Evolutionary conservation across 805 yeast genomes (phyloP), one percentile per base, ranked within the genome.

Genomic region (Yamadazyma akitaensis): DNA sequence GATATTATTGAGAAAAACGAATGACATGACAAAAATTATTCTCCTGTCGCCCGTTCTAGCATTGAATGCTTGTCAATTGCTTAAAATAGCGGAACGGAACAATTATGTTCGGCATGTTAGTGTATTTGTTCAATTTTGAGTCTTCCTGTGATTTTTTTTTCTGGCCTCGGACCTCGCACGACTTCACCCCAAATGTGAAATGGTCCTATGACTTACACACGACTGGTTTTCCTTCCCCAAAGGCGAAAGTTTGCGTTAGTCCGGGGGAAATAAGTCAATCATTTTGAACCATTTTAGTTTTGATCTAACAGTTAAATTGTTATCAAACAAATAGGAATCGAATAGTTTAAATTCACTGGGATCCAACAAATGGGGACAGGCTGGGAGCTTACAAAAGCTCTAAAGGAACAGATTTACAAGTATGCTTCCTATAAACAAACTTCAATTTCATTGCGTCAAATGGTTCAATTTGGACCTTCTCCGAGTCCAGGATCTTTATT

Each of bases 381-480:
- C 16, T 80, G 84, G 84, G 70, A 73, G 53, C 60, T 79, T 33
- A 75, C 82, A 8, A 60, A 65, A 24, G 56, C 70, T 30, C 70
- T 86, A 47, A 70, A 79, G 49, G 78, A 80, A 30, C 68, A 76
- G 57, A 81, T 85, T 48, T 72, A 75, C 57, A 77, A 73, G 51
- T 85, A 82, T 70, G 90, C 96, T 3, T 72, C 76, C 43, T 75
- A 83, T 51, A 85, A 89, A 11, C 94, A 91, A 38, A 87, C 96
- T 2, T 90, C 95, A 1, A 88, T 89, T 2, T 83, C 90, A 2
- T 68, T 89, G 50, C 75, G 89, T 48, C 96, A 88, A 63, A 88
- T 89, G 96, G 96, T 89, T 16, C 94, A 87, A 60, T 86, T 89
- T 68, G 96, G 97, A 2, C 82, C 84, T 9, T 71, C 77, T 38